Base-by-base conservation (phyloP, 1,284 basidiomycete genomes). In the Coniferiporia weirii region DNA sequence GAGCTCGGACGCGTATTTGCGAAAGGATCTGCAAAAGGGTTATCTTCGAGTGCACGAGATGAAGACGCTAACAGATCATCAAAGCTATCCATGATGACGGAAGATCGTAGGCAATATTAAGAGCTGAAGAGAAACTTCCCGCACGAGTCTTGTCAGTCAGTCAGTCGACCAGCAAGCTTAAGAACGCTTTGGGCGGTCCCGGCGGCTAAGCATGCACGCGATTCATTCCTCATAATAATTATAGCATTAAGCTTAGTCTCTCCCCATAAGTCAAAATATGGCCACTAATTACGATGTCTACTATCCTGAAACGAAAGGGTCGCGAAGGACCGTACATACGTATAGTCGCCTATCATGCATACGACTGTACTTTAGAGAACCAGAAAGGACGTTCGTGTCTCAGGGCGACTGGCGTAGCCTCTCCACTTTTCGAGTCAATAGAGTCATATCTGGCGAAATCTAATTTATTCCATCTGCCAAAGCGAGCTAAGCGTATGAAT, bases 361-460 rank as follows among this genome's bases (percentile, higher is more conserved):
- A 81, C 52, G 87, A 89, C 64, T 77, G 76, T 56, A 92, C 89
- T 73, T 91, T 93, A 46, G 93, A 95, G 72, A 97, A 97, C 84
- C 91, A 94, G 71, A 93, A 97, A 22, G 93, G 85, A 61, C 91
- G 80, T 70, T 94, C 91, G 67, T 95, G 86, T 69, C 89, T 91
- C 65, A 95, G 75, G 7, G 82, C 78, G 49, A 96, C 75, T 17
- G 87, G 83, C 19, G 81, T 72, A 12, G 82, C 76, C 71, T 95
- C 93, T 1, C 91, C 93, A 19, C 82, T 91, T 48, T 80, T 81
- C 27, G 89, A 68, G 63, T 91, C 83, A 35, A 94, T 81, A 0
- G 85, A 87, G 60, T 87, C 79, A 70, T 96, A 96, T 12, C 80
- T 78, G 49, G 79, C 67, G 51, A 96, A 80, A 60, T 93, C 86